These are phyloP conservation scores for Nasturtium officinale DNA, from an alignment of 345 rosid species.

Conservation along the genomic window DNA sequence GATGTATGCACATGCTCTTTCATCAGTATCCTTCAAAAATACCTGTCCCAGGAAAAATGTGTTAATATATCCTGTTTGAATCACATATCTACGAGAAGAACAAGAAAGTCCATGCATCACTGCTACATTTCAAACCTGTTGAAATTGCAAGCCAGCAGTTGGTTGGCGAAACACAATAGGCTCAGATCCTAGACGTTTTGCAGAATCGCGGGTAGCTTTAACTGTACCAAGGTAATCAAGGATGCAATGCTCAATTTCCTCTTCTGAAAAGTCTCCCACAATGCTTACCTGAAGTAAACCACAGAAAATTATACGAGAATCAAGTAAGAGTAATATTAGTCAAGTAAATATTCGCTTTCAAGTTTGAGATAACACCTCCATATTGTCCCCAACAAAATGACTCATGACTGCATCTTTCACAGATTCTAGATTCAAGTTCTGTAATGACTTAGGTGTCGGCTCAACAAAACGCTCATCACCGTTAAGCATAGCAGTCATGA, in stretches of 20 bases:
- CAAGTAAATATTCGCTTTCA: constrained; percentile 16
- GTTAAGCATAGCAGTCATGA: constrained; percentile 95
- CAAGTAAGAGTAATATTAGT: neutral
- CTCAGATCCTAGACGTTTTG: constrained; percentile 44
- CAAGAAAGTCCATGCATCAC: constrained; percentile 16
- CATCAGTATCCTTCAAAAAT: constrained; percentile 96
- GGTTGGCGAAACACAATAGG: constrained; percentile 75
- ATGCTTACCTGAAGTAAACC: constrained; percentile 70
- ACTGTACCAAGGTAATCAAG: constrained; percentile 95
- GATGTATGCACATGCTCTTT: constrained; percentile 98
- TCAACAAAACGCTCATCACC: constrained; percentile 97
- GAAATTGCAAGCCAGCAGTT: constrained; percentile 71
- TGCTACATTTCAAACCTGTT: constrained; percentile 63
- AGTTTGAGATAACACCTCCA: constrained; percentile 65
- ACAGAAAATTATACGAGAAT: constrained; percentile 8
- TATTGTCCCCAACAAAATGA: constrained; percentile 89
- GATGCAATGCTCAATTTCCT: constrained; percentile 80
- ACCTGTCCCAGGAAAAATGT: constrained; percentile 57
- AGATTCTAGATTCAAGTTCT: constrained; percentile 66
- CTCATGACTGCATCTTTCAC: constrained; percentile 95
- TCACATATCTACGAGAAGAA: constrained; percentile 9
- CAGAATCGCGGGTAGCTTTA: constrained; percentile 56
- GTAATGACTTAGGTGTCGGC: constrained; percentile 85
- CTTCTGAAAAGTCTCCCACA: constrained; percentile 94
- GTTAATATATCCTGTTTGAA: constrained; percentile 19